Percentiles rank a stretch among this genome's conserved stretches.
These are phyloP conservation scores for Diaporthe eres DNA, from an alignment of 2,329 filamentous ascomycete genomes.

Conservation along the genomic window DNA sequence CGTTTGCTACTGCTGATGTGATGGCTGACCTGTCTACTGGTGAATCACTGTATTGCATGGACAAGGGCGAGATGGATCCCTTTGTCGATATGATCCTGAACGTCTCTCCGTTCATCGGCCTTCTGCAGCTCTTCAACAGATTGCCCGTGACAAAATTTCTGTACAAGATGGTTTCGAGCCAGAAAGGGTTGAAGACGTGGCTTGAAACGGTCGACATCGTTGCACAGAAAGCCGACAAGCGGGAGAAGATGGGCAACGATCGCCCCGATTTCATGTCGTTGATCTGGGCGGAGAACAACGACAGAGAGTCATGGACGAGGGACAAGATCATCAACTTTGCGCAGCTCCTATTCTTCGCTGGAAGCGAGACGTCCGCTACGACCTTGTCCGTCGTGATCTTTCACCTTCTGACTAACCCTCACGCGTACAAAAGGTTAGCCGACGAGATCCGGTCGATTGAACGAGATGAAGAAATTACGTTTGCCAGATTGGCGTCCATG, in stretches of 20 bases:
- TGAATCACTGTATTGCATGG: slow-evolving; percentile 30
- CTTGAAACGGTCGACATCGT: slow-evolving; percentile 10
- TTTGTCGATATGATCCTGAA: slow-evolving; percentile 28
- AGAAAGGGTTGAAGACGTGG: slow-evolving; percentile 4
- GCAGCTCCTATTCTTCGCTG: slow-evolving; percentile 43
- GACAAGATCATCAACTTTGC: slow-evolving; percentile 38
- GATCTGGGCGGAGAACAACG: slow-evolving; percentile 42
- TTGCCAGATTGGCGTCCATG: slow-evolving; percentile 43
- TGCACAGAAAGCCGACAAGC: slow-evolving; percentile 47
- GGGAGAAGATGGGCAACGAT: slow-evolving; percentile 46
- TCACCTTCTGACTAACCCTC: slow-evolving; percentile 14
- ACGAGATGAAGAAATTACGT: slow-evolving; percentile 44
- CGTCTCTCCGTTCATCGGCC: slow-evolving; percentile 12
- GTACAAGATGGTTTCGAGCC: slow-evolving; percentile 1
- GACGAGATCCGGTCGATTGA: slow-evolving; percentile 50
- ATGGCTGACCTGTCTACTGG: slow-evolving; percentile 46
- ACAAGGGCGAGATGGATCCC: background rate
- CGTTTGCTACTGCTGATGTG: slow-evolving; percentile 45
- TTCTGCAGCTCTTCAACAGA: slow-evolving; percentile 10
- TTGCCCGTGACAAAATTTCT: slow-evolving; percentile 3
- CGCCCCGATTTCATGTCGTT: slow-evolving; percentile 48
- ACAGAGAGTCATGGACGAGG: slow-evolving; percentile 38
- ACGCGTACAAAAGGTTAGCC: slow-evolving; percentile 41
- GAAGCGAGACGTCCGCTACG: slow-evolving; percentile 55
- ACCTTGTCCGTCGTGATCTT: slow-evolving; percentile 46